These are phyloP conservation scores for Wickerhamiella spandovensis DNA, from an alignment of 805 yeast genomes.

Conservation along the genomic window DNA sequence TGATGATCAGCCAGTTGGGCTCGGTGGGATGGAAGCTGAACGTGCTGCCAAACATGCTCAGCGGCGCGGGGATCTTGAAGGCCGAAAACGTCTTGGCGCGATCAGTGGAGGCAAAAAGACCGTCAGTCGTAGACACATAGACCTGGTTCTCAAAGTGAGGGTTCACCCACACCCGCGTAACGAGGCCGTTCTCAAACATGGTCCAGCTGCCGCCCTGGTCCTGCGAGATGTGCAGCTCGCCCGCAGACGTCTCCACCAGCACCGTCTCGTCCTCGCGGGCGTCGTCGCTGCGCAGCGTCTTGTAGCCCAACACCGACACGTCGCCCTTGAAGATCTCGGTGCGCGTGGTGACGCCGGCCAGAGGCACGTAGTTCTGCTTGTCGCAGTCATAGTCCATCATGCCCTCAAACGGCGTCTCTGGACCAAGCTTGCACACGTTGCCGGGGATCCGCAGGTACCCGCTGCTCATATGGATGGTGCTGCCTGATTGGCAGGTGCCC, in stretches of 20 bases:
- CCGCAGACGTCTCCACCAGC: constrained; percentile 41
- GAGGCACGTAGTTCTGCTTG: neutral
- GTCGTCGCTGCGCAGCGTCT: constrained; percentile 14
- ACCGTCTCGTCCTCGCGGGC: constrained; percentile 47
- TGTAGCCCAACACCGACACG: neutral
- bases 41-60: constrained; percentile 28
- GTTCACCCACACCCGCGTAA: constrained; percentile 18
- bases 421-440: constrained; percentile 73
- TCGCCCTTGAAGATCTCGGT: neutral
- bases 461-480: constrained; percentile 33
- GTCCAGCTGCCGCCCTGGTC: constrained; percentile 49
- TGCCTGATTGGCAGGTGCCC: constrained; percentile 1
- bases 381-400: neutral
- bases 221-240: constrained; percentile 49
- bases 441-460: constrained; percentile 79
- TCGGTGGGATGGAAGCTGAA: constrained; percentile 51
- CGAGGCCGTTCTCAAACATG: constrained; percentile 25
- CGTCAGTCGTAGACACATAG: no score
- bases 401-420: constrained; percentile 21
- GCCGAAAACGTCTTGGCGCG: constrained; percentile 47
- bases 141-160: constrained; percentile 33
- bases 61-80: constrained; percentile 38
- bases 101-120: no score
- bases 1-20: constrained; percentile 50
- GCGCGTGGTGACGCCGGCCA: neutral